A percentile compares a stretch with the other conserved stretches of the same genome.
Conservation (phyloP, 352 stramenopile genomes). For the Phytophthora citrophthora region DNA sequence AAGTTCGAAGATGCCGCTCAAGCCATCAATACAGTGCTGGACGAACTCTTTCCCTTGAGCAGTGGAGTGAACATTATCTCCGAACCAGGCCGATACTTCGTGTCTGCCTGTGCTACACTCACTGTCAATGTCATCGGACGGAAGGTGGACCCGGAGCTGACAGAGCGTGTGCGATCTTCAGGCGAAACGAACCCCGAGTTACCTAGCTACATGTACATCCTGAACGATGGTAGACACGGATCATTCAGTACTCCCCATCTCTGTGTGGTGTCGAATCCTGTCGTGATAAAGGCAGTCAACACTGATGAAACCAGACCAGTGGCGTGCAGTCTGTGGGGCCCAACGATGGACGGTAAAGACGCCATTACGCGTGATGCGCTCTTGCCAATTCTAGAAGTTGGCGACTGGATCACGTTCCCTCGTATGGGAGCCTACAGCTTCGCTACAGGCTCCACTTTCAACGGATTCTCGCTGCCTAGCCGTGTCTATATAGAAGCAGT, state of each 20-base stretch:
- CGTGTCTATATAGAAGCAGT: constrained; percentile 47
- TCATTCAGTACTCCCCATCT: constrained; percentile 53
- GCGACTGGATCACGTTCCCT: constrained; percentile 61
- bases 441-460: constrained; percentile 60
- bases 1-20: constrained; percentile 49
- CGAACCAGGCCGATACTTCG: constrained; percentile 91
- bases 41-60: constrained; percentile 50
- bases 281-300: constrained; percentile 24
- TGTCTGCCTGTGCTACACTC: constrained; percentile 69
- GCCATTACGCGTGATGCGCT: constrained; percentile 43
- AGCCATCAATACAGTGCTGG: constrained; percentile 49
- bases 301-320: constrained; percentile 22
- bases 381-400: constrained; percentile 50
- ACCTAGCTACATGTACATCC: constrained; percentile 61
- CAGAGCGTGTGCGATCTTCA: constrained; percentile 5
- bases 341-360: constrained; percentile 63
- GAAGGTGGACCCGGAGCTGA: constrained; percentile 45
- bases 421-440: constrained; percentile 68
- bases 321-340: constrained; percentile 52
- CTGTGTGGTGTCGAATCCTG: constrained; percentile 33
- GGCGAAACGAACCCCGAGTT: constrained; percentile 23
- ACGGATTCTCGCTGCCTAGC: constrained; percentile 51
- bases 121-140: constrained; percentile 77
- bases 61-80: constrained; percentile 82
- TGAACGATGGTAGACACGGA: constrained; percentile 56